These are phyloP conservation scores for Polytrichum commune DNA, from an alignment of 225 moss, liverwort and hornwort species.

Conservation along the genomic window DNA sequence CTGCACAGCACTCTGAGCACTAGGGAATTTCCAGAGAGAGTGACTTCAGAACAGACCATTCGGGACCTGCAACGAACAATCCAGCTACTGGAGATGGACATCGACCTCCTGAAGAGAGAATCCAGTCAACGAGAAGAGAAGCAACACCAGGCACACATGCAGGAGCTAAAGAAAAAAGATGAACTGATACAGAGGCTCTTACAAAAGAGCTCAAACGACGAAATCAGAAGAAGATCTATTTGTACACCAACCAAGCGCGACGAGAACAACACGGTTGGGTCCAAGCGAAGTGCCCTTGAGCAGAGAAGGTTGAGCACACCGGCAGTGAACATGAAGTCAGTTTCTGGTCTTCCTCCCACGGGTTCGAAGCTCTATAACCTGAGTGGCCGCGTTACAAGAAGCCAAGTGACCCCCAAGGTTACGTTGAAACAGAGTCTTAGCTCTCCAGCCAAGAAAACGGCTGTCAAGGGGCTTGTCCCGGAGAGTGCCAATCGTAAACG, in stretches of 20 bases:
- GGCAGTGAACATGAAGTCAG: background rate
- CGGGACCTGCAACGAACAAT: slow-evolving; percentile 63
- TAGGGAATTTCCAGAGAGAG: slow-evolving; percentile 35
- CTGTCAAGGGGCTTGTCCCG: slow-evolving; percentile 32
- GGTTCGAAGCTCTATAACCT: background rate
- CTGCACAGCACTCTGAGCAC: slow-evolving; percentile 26
- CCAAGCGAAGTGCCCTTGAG: background rate
- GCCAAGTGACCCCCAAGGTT: background rate
- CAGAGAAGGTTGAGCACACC: background rate
- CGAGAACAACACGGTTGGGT: background rate
- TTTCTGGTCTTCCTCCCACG: slow-evolving; percentile 1
- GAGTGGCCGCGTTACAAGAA: background rate
- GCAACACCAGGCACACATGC: slow-evolving; percentile 39
- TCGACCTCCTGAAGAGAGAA: slow-evolving; percentile 46
- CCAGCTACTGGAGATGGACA: slow-evolving; percentile 61
- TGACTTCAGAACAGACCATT: slow-evolving; percentile 48
- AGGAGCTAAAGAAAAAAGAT: slow-evolving; percentile 50
- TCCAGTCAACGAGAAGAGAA: slow-evolving; percentile 47
- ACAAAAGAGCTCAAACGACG: slow-evolving; percentile 12
- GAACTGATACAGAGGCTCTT: slow-evolving; percentile 45
- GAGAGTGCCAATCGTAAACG: slow-evolving; percentile 37
- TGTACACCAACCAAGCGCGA: slow-evolving; percentile 13
- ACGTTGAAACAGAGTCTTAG: background rate
- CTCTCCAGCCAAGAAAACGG: background rate
- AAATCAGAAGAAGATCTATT: slow-evolving; percentile 13